Conservation (phyloP, 192 early-diverging fungal genomes). For the Podochytrium sp. region DNA sequence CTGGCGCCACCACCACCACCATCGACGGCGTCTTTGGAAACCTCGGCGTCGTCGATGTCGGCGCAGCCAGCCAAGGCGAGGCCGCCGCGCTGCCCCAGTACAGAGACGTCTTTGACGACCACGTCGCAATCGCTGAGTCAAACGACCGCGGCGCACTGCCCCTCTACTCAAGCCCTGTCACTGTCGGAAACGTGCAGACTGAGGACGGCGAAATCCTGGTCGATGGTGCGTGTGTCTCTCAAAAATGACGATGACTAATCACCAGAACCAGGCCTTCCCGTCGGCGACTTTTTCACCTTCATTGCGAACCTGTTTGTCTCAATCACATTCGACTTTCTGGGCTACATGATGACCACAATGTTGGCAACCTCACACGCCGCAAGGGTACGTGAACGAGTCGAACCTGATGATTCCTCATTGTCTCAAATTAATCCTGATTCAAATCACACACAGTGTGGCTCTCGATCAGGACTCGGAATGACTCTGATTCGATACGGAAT, state of each 20-base stretch:
- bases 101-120: constrained; percentile 75
- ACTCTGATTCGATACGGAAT: constrained; percentile 44
- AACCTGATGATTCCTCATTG: background rate
- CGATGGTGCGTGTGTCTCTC: constrained; percentile 53
- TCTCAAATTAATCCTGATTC: background rate
- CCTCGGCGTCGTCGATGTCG: constrained; percentile 37
- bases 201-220: constrained; percentile 87
- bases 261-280: constrained; percentile 70
- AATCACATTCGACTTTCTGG: constrained; percentile 54
- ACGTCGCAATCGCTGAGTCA: constrained; percentile 55
- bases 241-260: background rate
- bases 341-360: constrained; percentile 90
- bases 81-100: constrained; percentile 60
- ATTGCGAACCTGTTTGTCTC: constrained; percentile 76
- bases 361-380: constrained; percentile 90
- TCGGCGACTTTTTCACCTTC: constrained; percentile 78
- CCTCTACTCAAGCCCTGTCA: constrained; percentile 73
- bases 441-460: constrained; percentile 23
- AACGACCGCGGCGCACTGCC: background rate
- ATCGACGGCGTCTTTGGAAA: constrained; percentile 58
- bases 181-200: constrained; percentile 67
- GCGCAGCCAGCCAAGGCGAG: constrained; percentile 6
- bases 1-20: background rate
- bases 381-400: constrained; percentile 64
- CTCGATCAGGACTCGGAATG: constrained; percentile 43